These are phyloP conservation scores for Tuber brumale DNA, from an alignment of 495 filamentous ascomycete genomes.

Conservation along the genomic window DNA sequence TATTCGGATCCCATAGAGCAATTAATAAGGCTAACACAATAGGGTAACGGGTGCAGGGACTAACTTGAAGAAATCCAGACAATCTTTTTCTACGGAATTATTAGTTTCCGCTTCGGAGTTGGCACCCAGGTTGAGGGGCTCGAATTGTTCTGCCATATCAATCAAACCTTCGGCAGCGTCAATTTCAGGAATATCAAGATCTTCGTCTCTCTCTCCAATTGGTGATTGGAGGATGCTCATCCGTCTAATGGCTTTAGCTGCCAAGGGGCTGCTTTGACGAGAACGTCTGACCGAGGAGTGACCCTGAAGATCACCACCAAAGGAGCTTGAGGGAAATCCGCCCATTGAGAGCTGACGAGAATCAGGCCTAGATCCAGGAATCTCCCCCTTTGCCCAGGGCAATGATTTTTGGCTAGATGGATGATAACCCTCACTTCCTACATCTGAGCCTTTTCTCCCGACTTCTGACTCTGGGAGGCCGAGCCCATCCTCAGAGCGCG, in stretches of 20 bases:
- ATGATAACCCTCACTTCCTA: slow-evolving; percentile 23
- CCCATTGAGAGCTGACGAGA: slow-evolving; percentile 18
- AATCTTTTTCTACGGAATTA: slow-evolving; percentile 53
- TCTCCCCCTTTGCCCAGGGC: slow-evolving; percentile 11
- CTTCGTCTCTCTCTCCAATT: slow-evolving; percentile 26
- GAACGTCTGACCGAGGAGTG: not conserved
- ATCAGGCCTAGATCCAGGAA: not conserved
- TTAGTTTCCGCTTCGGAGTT: slow-evolving; percentile 47
- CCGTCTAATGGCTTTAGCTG: slow-evolving; percentile 4
- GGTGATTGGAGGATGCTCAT: slow-evolving; percentile 31
- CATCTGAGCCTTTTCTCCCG: slow-evolving; percentile 25
- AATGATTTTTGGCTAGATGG: slow-evolving; percentile 24
- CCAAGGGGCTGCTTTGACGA: not conserved
- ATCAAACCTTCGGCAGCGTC: slow-evolving; percentile 9
- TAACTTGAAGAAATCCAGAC: slow-evolving; percentile 57
- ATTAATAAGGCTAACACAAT: slow-evolving; percentile 3
- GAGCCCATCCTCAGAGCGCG: slow-evolving; percentile 17
- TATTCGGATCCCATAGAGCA: slow-evolving; percentile 18
- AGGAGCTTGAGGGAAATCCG: slow-evolving; percentile 29
- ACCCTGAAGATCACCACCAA: slow-evolving; percentile 15
- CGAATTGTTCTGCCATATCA: slow-evolving; percentile 10
- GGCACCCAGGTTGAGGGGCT: slow-evolving; percentile 25
- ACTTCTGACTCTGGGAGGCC: slow-evolving; percentile 25
- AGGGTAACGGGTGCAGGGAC: slow-evolving; percentile 33
- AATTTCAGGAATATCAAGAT: slow-evolving; percentile 17